phyloP scores from a whole-genome alignment of 257 asterid species.

The Rubia yunnanensis region DNA sequence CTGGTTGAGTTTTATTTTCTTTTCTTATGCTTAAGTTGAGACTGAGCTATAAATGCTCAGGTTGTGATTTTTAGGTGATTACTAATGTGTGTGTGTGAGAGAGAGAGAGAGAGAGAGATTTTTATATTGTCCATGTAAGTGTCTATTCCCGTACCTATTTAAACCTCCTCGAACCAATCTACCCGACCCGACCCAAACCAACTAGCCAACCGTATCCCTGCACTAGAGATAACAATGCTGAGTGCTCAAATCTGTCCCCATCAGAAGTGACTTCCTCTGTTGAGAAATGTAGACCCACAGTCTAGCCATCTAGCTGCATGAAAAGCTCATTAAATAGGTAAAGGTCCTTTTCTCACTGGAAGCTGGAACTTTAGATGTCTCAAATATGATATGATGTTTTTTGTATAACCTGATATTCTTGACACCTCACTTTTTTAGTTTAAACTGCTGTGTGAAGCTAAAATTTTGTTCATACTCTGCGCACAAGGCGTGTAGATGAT shows the following conservation, averaged over 20 bases:
- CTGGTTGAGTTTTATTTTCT: not conserved
- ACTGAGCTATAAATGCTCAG: not conserved
- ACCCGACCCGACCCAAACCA: not conserved
- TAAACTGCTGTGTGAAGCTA: conserved; percentile 2
- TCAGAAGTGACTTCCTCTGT: not conserved
- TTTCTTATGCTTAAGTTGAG: not conserved
- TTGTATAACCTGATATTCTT: not conserved
- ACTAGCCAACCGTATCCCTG: not conserved
- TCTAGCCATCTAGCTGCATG: not conserved
- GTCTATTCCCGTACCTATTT: not conserved
- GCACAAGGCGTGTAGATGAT: not conserved
- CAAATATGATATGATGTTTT: not conserved
- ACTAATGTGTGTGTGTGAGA: not conserved
- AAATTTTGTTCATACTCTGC: not conserved
- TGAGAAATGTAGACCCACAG: not conserved
- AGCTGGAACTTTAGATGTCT: not conserved
- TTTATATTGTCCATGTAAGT: not conserved
- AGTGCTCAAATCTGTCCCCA: not conserved
- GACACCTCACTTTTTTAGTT: not conserved
- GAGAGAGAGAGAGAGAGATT: not conserved
- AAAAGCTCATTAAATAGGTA: not conserved
- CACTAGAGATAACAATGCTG: not conserved
- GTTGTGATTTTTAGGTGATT: not conserved
- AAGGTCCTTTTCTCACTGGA: not conserved
- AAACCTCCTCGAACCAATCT: not conserved